Evolutionary conservation across 495 filamentous ascomycete genomes (phyloP), one percentile per base, ranked within the genome.

Genomic region (Penicillium crystallinum): DNA sequence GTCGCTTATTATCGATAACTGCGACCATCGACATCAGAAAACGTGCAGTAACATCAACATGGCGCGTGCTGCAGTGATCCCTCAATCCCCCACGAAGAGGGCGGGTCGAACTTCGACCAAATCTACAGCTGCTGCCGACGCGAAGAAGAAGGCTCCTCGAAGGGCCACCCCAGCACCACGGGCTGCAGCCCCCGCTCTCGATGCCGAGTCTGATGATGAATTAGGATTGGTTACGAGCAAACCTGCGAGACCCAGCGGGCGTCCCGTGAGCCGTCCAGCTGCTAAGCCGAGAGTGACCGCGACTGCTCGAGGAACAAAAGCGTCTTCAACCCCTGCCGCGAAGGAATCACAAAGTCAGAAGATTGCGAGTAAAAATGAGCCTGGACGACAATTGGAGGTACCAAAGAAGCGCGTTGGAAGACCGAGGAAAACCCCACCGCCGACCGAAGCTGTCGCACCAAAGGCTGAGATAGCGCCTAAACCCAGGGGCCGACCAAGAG

Each of bases 31-130:
- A 39, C 43, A 27, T 49, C 17, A 34, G 17, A 43, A n/a, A 39
- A 59, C 29, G 27, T 49, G 39, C 42, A 36, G 23, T n/a, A 53
- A 59, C 37, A 46, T 37, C 48, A 43, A 53, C 37, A 75, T 75
- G 72, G 72, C 72, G 42, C 69, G 72, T 48, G 69, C 70, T 30
- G 72, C 72, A 29, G 62, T 74, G 35, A 69, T 75, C 23, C 70
- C 68, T 4, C 55, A 56, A 9, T 67, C 66, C 21, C 67, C 70
- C 18, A 65, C 54, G 17, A 72, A 73, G 53, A 63, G 69, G 48
- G 56, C 57, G 10, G 63, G 4, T 59, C 48, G 15, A 66, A 48
- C 61, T 22, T 53, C 58, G n/a, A 49, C 55, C 14, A 40, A 48
- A 9, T 47, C 63, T 17, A 52, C 53, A 40, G 58, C 58, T 41